A percentile compares a stretch with the other conserved stretches of the same genome.
Conservation (phyloP, 1,284 basidiomycete genomes). For the Heimioporus punctisporus region DNA sequence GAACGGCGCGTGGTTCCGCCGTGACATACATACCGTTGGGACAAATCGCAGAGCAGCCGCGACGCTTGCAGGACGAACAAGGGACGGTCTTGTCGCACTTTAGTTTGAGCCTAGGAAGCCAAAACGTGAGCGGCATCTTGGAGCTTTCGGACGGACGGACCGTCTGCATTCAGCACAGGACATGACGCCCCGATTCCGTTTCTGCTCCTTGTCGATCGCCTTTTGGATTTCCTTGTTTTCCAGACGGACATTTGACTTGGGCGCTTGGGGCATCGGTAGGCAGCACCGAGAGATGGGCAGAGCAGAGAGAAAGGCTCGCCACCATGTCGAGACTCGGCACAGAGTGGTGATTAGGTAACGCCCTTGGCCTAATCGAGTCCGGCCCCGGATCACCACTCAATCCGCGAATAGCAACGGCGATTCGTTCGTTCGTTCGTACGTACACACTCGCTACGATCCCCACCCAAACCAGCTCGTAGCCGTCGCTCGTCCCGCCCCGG, state of each 20-base stretch:
- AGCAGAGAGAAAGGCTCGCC: background rate
- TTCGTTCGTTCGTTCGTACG: no score
- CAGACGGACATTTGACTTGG: conserved; percentile 28
- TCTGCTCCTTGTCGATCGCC: conserved; percentile 51
- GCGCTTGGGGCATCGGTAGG: conserved; percentile 33
- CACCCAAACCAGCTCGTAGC: conserved; percentile 45
- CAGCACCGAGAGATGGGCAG: background rate
- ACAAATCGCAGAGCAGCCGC: conserved; percentile 76
- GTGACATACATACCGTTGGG: conserved; percentile 54
- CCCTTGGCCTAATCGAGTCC: background rate
- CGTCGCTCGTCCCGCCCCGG: conserved; percentile 17
- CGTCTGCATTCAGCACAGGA: conserved; percentile 76
- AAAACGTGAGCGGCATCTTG: no score
- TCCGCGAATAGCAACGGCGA: no score
- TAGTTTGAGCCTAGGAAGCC: conserved; percentile 76
- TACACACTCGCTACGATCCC: conserved; percentile 18
- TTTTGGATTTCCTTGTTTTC: conserved; percentile 33
- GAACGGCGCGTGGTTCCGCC: background rate
- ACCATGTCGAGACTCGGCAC: conserved; percentile 3
- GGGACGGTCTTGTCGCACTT: conserved; percentile 80
- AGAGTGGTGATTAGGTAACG: conserved; percentile 21
- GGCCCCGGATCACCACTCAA: background rate
- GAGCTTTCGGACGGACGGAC: no score
- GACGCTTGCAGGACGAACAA: conserved; percentile 72
- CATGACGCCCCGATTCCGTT: conserved; percentile 66